These are phyloP conservation scores for Nakazawaea wyomingensis DNA, from an alignment of 805 yeast genomes.

Conservation along the genomic window DNA sequence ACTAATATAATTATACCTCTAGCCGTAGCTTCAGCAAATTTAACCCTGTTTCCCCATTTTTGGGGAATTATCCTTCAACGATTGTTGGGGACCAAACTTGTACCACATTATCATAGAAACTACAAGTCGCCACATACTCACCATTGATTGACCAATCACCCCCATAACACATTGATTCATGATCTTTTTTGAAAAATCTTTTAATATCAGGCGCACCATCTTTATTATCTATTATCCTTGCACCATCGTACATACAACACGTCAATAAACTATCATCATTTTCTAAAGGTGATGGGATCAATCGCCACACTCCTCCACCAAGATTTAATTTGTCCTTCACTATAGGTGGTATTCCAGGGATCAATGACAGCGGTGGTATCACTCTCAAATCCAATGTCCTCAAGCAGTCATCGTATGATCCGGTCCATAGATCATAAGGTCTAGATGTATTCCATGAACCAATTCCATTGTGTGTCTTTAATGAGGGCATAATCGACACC, in stretches of 20 bases:
- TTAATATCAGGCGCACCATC: slow-evolving; percentile 25
- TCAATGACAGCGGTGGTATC: slow-evolving; percentile 32
- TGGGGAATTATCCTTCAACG: slow-evolving; percentile 13
- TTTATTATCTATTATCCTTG: slow-evolving; percentile 48
- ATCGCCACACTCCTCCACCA: slow-evolving; percentile 96
- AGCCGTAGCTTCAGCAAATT: neutral
- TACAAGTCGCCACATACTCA: slow-evolving; percentile 65
- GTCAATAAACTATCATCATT: slow-evolving; percentile 50
- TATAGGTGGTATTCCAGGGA: slow-evolving; percentile 49
- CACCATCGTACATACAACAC: slow-evolving; percentile 97
- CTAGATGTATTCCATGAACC: slow-evolving; percentile 33
- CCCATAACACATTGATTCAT: slow-evolving; percentile 92
- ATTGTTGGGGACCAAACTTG: slow-evolving; percentile 56
- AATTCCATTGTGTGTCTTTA: slow-evolving; percentile 30
- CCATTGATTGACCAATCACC: slow-evolving; percentile 73
- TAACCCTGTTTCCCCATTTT: too few relatives aligned
- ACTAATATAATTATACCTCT: neutral
- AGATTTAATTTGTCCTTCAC: slow-evolving; percentile 42
- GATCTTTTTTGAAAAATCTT: slow-evolving; percentile 57
- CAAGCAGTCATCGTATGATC: slow-evolving; percentile 84
- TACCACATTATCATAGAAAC: slow-evolving; percentile 82
- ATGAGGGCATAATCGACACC: slow-evolving; percentile 65
- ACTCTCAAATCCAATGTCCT: slow-evolving; percentile 66
- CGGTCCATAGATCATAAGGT: slow-evolving; percentile 66
- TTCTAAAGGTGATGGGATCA: slow-evolving; percentile 53